Evolutionary conservation across 257 asterid genomes (phyloP), one percentile per base, ranked within the genome.

Genomic region (Jasminum sambac): DNA sequence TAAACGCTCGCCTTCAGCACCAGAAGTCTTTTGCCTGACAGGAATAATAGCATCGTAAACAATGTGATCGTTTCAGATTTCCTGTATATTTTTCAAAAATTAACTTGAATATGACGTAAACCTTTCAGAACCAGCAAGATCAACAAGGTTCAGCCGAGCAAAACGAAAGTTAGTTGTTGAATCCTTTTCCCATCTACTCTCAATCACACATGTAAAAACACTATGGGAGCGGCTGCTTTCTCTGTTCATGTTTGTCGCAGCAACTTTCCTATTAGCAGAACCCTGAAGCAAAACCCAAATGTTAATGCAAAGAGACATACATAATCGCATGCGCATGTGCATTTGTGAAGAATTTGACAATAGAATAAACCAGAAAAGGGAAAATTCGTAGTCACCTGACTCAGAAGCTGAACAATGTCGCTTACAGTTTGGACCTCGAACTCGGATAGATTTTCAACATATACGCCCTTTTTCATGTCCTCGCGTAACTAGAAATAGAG

Each of bases 81-180:
- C 6, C 34, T 36, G 40, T 13, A 48, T 64, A 5, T 64, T 25
- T 64, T 25, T 73, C 41, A 43, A 30, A 40, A 8, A 66, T 64
- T 39, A 24, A 69, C 68, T 71, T 46, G 63, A 60, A 55, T 55
- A 37, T 58, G 17, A 37, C 26, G 63, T 48, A 55, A 46, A 94
- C 99, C 99, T 91, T 74, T 94, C 99, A 59, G 99, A 94, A 79
- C 99, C 99, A 77, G 99, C 99, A 71, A 94, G 99, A 78, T 94
- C 99, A 69, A 94, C 99, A 74, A 94, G 96, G 86, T 94, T 94
- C 69, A 94, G 87, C 85, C 98, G 84, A 23, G 99, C 89, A 71
- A 87, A 91, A 60, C 99, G 98, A 69, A 86, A 94, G 81, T 91
- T 94, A 23, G 95, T 80, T 30, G 86, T 66, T 46, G 98, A 91